Base-by-base conservation (phyloP, 78 protist species). In the Dictyostelium firmibasis region DNA sequence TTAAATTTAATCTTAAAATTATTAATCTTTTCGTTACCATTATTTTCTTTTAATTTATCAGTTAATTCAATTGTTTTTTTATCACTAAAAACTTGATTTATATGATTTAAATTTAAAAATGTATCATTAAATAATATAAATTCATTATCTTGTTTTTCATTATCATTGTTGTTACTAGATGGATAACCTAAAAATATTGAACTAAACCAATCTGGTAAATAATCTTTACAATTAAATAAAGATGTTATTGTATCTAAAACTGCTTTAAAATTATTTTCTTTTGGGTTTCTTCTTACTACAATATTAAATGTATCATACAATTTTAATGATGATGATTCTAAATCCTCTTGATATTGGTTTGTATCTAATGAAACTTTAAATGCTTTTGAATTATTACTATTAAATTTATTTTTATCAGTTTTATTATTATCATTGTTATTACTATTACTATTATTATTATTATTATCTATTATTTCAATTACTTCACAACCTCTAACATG, bases 121-220 rank as follows among this genome's bases (percentile, higher is more conserved):
- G 99, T 97, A 91, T 98, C 99, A 62, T 85, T 62, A 29, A 97
- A 94, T 81, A 95, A 86, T n/a, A 98, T 79, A n/a, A 36, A 8
- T 81, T 53, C n/a, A n/a, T 4, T 84, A 53, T 25, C 31, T 91
- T 43, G 36, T 23, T 70, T 33, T 33, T 57, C 33, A 5, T 36
- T 53, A 31, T 8, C 20, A 50, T 9, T 92, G 43, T 91, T 89
- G 25, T n/a, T 64, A 25, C 18, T 25, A 2, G 70, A 62, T 25
- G 94, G 94, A 36, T 96, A 95, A n/a, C 99, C 99, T n/a, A 98
- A 79, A 57, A 98, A 97, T 43, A 97, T 83, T 20, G 97, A 97
- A 35, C 86, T 89, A 29, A 98, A 96, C 99, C 99, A 99, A 11
- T 95, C 97, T 18, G 99, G 99, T 7, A 99, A 95, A 50, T 83